Evolutionary conservation across 2,329 filamentous ascomycete species (phyloP).

Genomic region (Fusarium tupiense): DNA sequence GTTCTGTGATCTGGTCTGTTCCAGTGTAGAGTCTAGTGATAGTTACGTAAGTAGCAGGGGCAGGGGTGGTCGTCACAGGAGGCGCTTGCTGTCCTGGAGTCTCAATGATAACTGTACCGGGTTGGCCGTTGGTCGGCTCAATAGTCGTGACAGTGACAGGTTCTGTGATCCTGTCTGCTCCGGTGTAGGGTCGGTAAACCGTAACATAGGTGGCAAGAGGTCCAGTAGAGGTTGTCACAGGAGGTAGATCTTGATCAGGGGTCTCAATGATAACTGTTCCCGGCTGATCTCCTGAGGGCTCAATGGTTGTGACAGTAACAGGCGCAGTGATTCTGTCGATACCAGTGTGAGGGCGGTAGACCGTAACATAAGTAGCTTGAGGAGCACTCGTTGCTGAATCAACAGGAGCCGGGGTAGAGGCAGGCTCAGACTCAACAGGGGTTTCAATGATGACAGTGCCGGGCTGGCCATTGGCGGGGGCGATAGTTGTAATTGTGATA

Average conservation of each 20-base stretch:
- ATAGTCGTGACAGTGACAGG: slow-evolving; percentile 25
- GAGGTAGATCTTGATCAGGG: slow-evolving; percentile 12
- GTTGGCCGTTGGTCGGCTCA: slow-evolving; percentile 8
- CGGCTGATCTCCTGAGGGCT: slow-evolving; percentile 12
- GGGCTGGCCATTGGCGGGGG: slow-evolving; percentile 9
- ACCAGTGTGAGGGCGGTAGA: slow-evolving; percentile 25
- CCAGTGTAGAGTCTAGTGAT: slow-evolving; percentile 14
- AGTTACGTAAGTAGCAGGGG: slow-evolving; percentile 13
- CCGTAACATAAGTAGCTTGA: slow-evolving; percentile 18
- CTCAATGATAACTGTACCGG: slow-evolving; percentile 31
- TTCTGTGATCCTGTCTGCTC: slow-evolving; percentile 11
- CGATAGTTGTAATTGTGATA: slow-evolving; percentile 16
- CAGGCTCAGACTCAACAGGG: neutral
- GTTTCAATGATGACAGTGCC: slow-evolving; percentile 29
- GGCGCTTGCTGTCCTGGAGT: slow-evolving; percentile 23
- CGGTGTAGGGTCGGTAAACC: slow-evolving; percentile 19
- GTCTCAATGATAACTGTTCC: slow-evolving; percentile 31
- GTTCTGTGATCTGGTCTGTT: neutral
- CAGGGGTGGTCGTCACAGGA: slow-evolving; percentile 14
- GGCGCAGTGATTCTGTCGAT: slow-evolving; percentile 12
- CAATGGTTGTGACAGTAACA: slow-evolving; percentile 17
- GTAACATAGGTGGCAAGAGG: slow-evolving; percentile 22
- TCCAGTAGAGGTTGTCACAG: slow-evolving; percentile 15
- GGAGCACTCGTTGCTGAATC: neutral
- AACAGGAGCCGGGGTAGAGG: neutral